These are phyloP conservation scores for Colletotrichum higginsianum DNA, from an alignment of 2,329 filamentous ascomycete species.

Conservation along the genomic window DNA sequence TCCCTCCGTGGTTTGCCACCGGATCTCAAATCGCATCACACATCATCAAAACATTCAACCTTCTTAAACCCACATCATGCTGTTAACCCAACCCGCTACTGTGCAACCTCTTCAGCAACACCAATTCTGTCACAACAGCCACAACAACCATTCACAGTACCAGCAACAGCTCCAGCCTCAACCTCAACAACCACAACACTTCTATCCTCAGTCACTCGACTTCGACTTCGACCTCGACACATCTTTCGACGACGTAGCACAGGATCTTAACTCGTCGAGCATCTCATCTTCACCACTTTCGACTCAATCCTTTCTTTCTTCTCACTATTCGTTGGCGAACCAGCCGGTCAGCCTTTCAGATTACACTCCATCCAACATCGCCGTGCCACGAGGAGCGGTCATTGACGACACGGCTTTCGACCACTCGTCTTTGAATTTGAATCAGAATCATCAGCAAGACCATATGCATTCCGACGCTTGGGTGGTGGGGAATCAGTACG, in stretches of 20 bases:
- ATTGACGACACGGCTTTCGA: conserved; percentile 24
- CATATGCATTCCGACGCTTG: conserved; percentile 62
- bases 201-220: conserved; percentile 31
- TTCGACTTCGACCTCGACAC: conserved; percentile 31
- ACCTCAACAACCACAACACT: conserved; percentile 8
- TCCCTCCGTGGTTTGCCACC: conserved; percentile 40
- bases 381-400: conserved; percentile 24
- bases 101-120: conserved; percentile 32
- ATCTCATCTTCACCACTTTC: conserved; percentile 38
- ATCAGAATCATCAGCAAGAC: conserved; percentile 40
- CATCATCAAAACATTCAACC: conserved; percentile 19
- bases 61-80: conserved; percentile 35
- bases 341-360: conserved; percentile 39
- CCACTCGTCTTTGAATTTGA: conserved; percentile 13
- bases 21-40: neutral
- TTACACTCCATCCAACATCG: conserved; percentile 8
- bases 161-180: conserved; percentile 12
- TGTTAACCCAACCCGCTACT: conserved; percentile 37
- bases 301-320: conserved; percentile 41
- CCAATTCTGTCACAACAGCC: conserved; percentile 10
- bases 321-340: conserved; percentile 46
- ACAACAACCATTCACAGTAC: conserved; percentile 4
- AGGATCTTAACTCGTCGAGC: conserved; percentile 18
- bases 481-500: conserved; percentile 55
- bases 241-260: conserved; percentile 22